phyloP scores from a whole-genome alignment of 2,329 filamentous ascomycete genomes.

The Fusarium redolens region DNA sequence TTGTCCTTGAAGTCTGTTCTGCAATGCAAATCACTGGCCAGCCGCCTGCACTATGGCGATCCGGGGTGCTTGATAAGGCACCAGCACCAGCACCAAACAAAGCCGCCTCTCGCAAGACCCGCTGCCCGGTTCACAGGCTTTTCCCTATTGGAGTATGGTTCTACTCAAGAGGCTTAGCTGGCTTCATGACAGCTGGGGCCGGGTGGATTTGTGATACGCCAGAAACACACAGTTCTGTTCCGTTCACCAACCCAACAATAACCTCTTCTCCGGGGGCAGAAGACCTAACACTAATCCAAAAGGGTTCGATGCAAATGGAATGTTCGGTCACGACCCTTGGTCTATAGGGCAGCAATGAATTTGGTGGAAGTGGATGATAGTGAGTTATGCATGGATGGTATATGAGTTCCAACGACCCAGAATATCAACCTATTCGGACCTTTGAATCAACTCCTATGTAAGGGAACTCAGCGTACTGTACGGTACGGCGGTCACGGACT shows the following conservation, averaged over 20 bases:
- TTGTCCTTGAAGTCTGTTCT: background rate
- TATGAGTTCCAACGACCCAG: background rate
- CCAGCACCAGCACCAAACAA: conserved; percentile 22
- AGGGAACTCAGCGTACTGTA: conserved; percentile 1
- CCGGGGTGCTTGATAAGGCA: conserved; percentile 40
- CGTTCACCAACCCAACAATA: conserved; percentile 22
- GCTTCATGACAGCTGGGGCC: conserved; percentile 41
- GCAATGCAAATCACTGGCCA: conserved; percentile 4
- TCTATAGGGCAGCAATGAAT: conserved; percentile 9
- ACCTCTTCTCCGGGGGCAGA: conserved; percentile 19
- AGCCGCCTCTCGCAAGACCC: conserved; percentile 22
- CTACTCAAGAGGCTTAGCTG: conserved; percentile 29
- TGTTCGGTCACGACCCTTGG: conserved; percentile 23
- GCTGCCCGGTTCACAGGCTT: conserved; percentile 22
- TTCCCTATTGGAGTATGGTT: conserved; percentile 32
- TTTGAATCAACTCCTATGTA: conserved; percentile 19
- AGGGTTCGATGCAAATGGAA: conserved; percentile 13
- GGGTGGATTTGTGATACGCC: conserved; percentile 29
- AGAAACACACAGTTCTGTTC: conserved; percentile 17
- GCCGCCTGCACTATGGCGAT: conserved; percentile 41
- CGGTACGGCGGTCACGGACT: conserved; percentile 4
- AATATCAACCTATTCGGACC: conserved; percentile 16
- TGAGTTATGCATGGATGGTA: background rate
- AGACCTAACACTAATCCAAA: conserved; percentile 39
- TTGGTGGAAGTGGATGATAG: background rate